These are phyloP conservation scores for Aspergillus sp. DNA, from an alignment of 2,329 filamentous ascomycete genomes.

Conservation along the genomic window DNA sequence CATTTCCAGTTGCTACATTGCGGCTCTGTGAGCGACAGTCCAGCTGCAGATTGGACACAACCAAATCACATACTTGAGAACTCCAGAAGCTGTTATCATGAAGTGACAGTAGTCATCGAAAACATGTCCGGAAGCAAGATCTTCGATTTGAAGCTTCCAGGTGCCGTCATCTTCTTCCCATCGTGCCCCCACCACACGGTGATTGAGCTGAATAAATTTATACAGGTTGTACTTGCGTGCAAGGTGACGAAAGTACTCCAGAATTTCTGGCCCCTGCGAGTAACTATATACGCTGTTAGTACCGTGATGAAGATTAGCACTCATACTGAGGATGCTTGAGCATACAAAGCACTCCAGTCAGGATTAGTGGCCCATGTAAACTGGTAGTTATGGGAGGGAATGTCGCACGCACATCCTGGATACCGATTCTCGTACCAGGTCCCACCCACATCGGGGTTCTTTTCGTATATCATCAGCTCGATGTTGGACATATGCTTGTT, in stretches of 20 bases:
- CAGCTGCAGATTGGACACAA: background rate
- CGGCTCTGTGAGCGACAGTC: background rate
- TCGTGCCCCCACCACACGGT: background rate
- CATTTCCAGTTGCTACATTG: slow-evolving; percentile 28
- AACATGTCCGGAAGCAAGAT: background rate
- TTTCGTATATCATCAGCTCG: slow-evolving; percentile 4
- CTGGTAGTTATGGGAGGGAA: slow-evolving; percentile 6
- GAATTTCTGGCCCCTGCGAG: background rate
- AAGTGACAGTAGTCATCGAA: slow-evolving; percentile 3
- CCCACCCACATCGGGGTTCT: background rate
- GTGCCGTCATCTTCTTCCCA: background rate
- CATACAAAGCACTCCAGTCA: slow-evolving; percentile 4
- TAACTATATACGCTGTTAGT: background rate
- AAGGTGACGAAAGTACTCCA: background rate
- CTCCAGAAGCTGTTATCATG: slow-evolving; percentile 2
- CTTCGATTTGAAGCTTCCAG: slow-evolving; percentile 1
- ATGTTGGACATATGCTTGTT: slow-evolving; percentile 1
- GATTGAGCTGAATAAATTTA: background rate
- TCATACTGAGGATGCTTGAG: background rate
- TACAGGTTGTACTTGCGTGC: background rate
- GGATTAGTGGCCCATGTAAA: slow-evolving; percentile 8
- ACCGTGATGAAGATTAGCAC: background rate
- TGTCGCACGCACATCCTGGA: slow-evolving; percentile 2
- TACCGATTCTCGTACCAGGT: background rate
- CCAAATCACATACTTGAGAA: slow-evolving; percentile 4